These are phyloP conservation scores for Grigorovia transvaalensis DNA, from an alignment of 805 yeast species.

Conservation along the genomic window DNA sequence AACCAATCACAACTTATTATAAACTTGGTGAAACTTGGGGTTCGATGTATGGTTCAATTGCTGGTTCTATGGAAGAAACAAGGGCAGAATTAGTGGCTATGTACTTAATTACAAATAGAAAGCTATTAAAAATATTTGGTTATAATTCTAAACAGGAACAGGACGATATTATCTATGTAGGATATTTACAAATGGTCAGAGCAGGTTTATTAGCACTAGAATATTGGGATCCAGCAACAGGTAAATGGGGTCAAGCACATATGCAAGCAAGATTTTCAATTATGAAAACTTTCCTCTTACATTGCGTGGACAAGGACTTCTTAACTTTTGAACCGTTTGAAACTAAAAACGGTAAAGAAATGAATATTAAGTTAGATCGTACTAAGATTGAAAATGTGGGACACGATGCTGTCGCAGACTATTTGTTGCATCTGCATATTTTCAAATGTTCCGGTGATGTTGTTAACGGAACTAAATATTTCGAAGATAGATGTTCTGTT, in stretches of 20 bases:
- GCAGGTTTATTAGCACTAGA: constrained; percentile 80
- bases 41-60: constrained; percentile 64
- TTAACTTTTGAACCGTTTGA: constrained; percentile 34
- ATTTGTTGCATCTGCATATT: constrained; percentile 61
- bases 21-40: constrained; percentile 87
- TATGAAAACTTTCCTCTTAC: constrained; percentile 56
- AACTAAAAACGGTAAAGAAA: constrained; percentile 42
- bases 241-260: constrained; percentile 91
- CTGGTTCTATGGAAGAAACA: constrained; percentile 88
- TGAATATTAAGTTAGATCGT: constrained; percentile 49
- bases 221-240: constrained; percentile 73
- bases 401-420: constrained; percentile 61
- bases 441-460: constrained; percentile 73
- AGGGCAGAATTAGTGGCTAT: constrained; percentile 87
- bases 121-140: constrained; percentile 65
- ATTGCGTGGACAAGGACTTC: constrained; percentile 45
- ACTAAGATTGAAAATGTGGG: constrained; percentile 59
- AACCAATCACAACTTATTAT: constrained; percentile 59
- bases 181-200: constrained; percentile 74
- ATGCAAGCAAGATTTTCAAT: constrained; percentile 89
- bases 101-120: constrained; percentile 59
- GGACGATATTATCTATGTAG: constrained; percentile 52
- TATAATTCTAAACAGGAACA: constrained; percentile 47
- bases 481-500: constrained; percentile 58
- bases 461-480: constrained; percentile 51